Conservation (phyloP, 805 yeast genomes). For the Sugiyamaella marilandica region DNA sequence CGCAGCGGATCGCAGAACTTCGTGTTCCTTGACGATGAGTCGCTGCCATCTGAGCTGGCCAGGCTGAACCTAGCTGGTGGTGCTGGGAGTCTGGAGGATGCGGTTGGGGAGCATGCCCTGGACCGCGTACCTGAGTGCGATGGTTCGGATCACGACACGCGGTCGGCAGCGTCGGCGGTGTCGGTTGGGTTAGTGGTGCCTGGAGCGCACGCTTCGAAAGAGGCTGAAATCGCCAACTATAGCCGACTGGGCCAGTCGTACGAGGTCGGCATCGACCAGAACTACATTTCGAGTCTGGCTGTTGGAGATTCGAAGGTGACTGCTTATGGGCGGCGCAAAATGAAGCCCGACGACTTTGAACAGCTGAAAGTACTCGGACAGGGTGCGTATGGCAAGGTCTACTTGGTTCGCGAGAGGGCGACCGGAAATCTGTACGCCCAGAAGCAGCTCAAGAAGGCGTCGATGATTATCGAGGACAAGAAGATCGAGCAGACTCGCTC, state of each 20-base stretch:
- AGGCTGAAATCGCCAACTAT: slow-evolving; percentile 5
- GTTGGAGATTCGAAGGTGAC: slow-evolving; percentile 5
- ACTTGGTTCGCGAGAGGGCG: slow-evolving; percentile 60
- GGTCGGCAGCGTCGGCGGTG: too few species aligned
- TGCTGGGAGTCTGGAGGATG: not conserved
- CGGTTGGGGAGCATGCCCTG: not conserved
- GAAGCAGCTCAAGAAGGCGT: slow-evolving; percentile 79
- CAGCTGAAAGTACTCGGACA: slow-evolving; percentile 74
- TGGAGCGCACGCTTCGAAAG: not conserved
- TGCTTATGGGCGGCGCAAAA: slow-evolving; percentile 16
- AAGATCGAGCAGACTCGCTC: slow-evolving; percentile 73
- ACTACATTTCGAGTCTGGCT: slow-evolving; percentile 33
- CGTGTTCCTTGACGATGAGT: slow-evolving; percentile 9
- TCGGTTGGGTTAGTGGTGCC: not conserved
- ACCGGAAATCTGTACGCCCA: slow-evolving; percentile 74
- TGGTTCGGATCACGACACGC: too few species aligned
- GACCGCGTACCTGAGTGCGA: not conserved
- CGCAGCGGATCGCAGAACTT: slow-evolving; percentile 12
- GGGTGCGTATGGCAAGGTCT: slow-evolving; percentile 87
- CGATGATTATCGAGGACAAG: slow-evolving; percentile 55
- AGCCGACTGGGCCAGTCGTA: slow-evolving; percentile 44
- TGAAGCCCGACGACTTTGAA: slow-evolving; percentile 51
- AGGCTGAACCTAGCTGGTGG: slow-evolving; percentile 5
- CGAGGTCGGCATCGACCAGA: slow-evolving; percentile 44
- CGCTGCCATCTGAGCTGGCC: not conserved